Percentiles rank a stretch among this genome's conserved stretches.
phyloP scores from a whole-genome alignment of 1,284 basidiomycete genomes.

The Fomitiporia mediterranea region DNA sequence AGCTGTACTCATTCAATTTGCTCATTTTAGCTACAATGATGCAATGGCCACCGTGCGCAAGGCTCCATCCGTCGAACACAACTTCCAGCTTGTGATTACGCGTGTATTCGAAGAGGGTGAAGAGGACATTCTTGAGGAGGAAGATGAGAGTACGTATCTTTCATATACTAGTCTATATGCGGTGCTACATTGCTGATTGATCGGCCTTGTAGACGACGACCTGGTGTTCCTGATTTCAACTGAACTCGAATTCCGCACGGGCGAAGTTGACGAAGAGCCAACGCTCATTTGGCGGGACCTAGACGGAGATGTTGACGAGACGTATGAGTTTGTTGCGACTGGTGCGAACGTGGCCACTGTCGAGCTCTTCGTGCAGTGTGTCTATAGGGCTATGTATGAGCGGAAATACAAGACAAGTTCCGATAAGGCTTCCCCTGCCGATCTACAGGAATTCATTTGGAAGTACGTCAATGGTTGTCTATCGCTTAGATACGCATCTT shows the following conservation, averaged over 20 bases:
- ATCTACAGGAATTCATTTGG: conserved; percentile 76
- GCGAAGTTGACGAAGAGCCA: conserved; percentile 73
- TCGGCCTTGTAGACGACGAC: conserved; percentile 76
- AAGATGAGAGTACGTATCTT: conserved; percentile 80
- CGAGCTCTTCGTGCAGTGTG: conserved; percentile 88
- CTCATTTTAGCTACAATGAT: conserved; percentile 80
- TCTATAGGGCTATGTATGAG: conserved; percentile 93
- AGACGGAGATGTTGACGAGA: conserved; percentile 75
- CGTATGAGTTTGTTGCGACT: conserved; percentile 75
- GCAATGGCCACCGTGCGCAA: conserved; percentile 93
- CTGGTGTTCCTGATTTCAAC: conserved; percentile 88
- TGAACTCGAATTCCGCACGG: conserved; percentile 79
- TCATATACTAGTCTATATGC: background rate
- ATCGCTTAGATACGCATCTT: background rate
- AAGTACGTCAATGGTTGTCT: conserved; percentile 46
- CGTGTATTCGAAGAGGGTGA: conserved; percentile 95
- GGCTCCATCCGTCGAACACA: conserved; percentile 75
- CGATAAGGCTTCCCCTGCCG: conserved; percentile 61
- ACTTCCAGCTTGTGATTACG: conserved; percentile 96
- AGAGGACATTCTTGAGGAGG: conserved; percentile 89
- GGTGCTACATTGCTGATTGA: conserved; percentile 16
- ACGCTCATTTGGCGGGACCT: conserved; percentile 90
- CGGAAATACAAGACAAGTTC: conserved; percentile 77
- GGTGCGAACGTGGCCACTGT: conserved; percentile 82
- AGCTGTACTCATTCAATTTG: conserved; percentile 5